Conservation (phyloP, 176 grass and related monocot species). For the Typha latifolia region DNA sequence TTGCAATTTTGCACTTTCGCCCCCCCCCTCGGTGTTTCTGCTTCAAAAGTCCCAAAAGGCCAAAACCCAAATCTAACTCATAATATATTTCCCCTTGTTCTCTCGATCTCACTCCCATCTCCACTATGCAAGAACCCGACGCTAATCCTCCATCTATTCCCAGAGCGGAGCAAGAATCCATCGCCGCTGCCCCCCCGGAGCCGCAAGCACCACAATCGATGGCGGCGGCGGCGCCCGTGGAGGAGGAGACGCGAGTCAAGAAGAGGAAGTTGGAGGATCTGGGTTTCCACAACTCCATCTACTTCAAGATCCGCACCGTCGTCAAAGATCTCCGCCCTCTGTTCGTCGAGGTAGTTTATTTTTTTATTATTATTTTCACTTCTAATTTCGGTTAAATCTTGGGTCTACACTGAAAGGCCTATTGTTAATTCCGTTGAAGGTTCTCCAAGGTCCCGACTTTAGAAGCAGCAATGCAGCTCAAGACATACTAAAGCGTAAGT, state of each 20-base stretch:
- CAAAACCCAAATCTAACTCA: too few relatives aligned
- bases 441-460: constrained; percentile 28
- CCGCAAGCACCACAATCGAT: constrained; percentile 28
- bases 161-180: neutral
- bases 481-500: constrained; percentile 36
- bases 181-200: constrained; percentile 3
- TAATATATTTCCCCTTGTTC: too few relatives aligned
- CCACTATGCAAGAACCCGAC: constrained; percentile 3
- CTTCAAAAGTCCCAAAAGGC: too few relatives aligned
- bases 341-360: constrained; percentile 24
- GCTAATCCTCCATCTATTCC: neutral
- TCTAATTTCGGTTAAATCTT: neutral
- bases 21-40: too few relatives aligned
- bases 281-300: constrained; percentile 26
- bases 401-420: neutral
- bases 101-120: too few relatives aligned
- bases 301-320: constrained; percentile 32
- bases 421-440: constrained; percentile 18
- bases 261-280: constrained; percentile 30
- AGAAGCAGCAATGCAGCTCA: constrained; percentile 12
- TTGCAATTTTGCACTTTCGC: too few relatives aligned
- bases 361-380: neutral
- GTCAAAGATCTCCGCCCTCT: constrained; percentile 31
- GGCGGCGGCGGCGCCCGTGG: constrained; percentile 2
- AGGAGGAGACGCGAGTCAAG: constrained; percentile 8